Percentiles rank a stretch among this genome's conserved stretches.
Conservation (phyloP, 208 protist species). For the Tritrichomonas foetus region DNA sequence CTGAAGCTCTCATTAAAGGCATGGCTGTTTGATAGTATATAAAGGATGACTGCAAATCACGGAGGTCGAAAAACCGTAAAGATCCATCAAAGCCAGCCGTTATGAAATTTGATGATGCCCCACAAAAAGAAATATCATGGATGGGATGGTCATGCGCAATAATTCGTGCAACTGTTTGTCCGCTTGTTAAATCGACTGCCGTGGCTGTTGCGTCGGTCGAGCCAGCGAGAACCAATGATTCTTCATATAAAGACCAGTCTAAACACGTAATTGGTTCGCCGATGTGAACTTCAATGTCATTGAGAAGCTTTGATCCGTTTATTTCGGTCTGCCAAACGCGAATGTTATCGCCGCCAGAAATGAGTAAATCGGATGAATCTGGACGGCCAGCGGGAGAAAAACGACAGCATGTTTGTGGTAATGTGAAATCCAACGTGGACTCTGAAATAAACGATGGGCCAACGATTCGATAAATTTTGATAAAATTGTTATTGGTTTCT, state of each 20-base stretch:
- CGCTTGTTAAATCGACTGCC: background rate
- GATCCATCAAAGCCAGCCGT: background rate
- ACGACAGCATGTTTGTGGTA: background rate
- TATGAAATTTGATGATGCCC: background rate
- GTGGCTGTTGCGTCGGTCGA: background rate
- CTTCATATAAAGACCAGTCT: slow-evolving; percentile 1
- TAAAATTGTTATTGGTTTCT: too few species aligned
- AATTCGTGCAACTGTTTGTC: background rate
- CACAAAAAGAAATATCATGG: background rate
- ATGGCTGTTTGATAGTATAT: background rate
- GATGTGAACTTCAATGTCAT: background rate
- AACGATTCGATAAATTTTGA: too few species aligned
- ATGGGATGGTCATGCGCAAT: background rate
- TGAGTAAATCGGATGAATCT: background rate
- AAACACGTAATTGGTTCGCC: background rate
- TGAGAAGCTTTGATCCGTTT: background rate
- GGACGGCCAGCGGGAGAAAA: background rate
- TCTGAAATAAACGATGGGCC: too few species aligned
- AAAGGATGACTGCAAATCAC: background rate
- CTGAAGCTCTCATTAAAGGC: background rate
- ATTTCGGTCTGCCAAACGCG: background rate
- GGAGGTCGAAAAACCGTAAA: background rate
- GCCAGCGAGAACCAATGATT: background rate
- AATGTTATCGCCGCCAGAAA: background rate
- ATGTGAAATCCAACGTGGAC: too few species aligned